phyloP scores from a whole-genome alignment of 257 asterid species.

The Solanum dulcamara region DNA sequence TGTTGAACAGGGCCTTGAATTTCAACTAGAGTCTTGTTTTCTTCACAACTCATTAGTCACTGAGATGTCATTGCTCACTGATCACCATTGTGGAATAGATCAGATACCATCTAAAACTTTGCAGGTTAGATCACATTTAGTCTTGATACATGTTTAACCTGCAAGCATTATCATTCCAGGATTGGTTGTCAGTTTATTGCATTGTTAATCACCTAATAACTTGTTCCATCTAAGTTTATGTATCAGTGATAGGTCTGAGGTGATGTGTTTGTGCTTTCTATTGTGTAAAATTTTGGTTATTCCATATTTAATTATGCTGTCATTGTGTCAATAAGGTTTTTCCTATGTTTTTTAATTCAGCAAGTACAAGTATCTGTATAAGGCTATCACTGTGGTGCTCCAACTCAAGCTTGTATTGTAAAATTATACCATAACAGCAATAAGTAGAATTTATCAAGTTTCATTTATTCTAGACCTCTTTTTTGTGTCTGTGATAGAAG shows the following conservation, averaged over 20 bases:
- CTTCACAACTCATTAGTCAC: conserved; percentile 51
- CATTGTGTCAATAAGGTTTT: background rate
- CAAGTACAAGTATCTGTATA: background rate
- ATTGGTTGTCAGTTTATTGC: background rate
- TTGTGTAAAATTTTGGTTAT: background rate
- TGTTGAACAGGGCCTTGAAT: conserved; percentile 74
- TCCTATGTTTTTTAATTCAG: background rate
- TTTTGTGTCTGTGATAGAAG: background rate
- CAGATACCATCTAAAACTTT: conserved; percentile 64
- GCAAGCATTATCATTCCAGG: background rate
- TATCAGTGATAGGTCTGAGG: background rate
- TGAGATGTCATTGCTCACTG: conserved; percentile 61
- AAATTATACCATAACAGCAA: background rate
- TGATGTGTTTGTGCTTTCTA: background rate
- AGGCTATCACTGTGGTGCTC: background rate
- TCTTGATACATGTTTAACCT: background rate
- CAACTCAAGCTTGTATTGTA: background rate
- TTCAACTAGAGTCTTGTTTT: conserved; percentile 57
- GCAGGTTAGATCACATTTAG: conserved; percentile 41
- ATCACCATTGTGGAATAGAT: conserved; percentile 73
- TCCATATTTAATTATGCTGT: background rate
- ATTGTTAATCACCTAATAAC: background rate
- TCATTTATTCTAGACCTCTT: background rate
- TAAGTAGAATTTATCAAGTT: background rate
- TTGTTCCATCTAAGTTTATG: background rate